phyloP scores from a whole-genome alignment of 345 rosid genomes.

The Hibiscus tridactylites region DNA sequence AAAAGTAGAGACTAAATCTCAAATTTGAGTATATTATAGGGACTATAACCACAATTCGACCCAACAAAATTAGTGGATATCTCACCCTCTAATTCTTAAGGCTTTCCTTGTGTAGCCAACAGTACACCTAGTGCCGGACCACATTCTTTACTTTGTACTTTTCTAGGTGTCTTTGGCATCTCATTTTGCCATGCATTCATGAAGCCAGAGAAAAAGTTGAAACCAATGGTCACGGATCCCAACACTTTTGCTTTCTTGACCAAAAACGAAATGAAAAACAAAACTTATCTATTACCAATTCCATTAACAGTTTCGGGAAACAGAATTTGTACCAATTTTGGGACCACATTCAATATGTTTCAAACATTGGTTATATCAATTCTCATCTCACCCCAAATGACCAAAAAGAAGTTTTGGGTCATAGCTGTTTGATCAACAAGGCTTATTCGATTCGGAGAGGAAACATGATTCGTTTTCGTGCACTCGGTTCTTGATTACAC shows the following conservation, averaged over 20 bases:
- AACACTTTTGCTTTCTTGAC: slow-evolving; percentile 2
- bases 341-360: not conserved
- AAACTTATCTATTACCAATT: too few relatives aligned
- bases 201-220: not conserved
- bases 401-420: too few relatives aligned
- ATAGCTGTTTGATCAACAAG: not conserved
- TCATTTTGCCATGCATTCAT: not conserved
- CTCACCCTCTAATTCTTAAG: not conserved
- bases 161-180: not conserved
- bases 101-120: not conserved
- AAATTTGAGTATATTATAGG: too few relatives aligned
- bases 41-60: too few relatives aligned
- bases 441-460: not conserved
- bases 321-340: not conserved
- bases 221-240: not conserved
- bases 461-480: not conserved
- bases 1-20: not conserved
- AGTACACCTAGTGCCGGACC: not conserved
- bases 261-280: not conserved
- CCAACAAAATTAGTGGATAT: not conserved
- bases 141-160: not conserved
- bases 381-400: too few relatives aligned
- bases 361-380: not conserved
- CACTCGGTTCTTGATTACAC: not conserved
- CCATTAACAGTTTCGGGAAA: not conserved